Evolutionary conservation across 2,329 filamentous ascomycete species (phyloP).

Genomic region (Xylaria sp.): DNA sequence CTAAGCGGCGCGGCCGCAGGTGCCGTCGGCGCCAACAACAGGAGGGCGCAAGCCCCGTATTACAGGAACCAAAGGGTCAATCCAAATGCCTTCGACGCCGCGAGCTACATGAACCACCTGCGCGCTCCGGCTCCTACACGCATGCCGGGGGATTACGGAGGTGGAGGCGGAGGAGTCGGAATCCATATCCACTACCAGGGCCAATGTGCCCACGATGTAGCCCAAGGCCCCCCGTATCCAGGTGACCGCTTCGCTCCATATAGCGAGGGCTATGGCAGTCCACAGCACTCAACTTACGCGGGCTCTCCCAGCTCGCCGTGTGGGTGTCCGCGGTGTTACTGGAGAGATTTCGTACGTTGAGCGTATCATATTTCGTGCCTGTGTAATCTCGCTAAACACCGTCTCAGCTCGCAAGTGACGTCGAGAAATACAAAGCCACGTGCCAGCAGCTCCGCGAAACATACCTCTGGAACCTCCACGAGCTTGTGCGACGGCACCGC

Average conservation of each 20-base stretch:
- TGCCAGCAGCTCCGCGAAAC: conserved; percentile 39
- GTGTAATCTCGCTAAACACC: conserved; percentile 16
- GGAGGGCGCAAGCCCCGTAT: neutral
- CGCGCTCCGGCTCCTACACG: conserved; percentile 23
- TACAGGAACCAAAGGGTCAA: neutral
- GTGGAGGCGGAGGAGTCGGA: conserved; percentile 19
- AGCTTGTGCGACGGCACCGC: conserved; percentile 39
- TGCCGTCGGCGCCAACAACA: conserved; percentile 16
- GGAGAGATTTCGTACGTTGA: conserved; percentile 43
- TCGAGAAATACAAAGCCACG: conserved; percentile 40
- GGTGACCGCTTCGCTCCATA: neutral
- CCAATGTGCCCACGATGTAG: conserved; percentile 9
- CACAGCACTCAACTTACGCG: conserved; percentile 11
- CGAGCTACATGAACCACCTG: conserved; percentile 36
- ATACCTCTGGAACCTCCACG: conserved; percentile 44
- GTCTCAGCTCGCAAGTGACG: conserved; percentile 41
- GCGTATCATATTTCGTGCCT: neutral
- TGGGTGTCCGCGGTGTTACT: conserved; percentile 44
- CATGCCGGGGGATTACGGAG: neutral
- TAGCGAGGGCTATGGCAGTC: neutral
- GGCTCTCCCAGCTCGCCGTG: conserved; percentile 32
- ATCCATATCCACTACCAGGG: conserved; percentile 37
- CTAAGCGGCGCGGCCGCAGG: conserved; percentile 15
- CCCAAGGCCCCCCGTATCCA: neutral
- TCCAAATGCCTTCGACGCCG: conserved; percentile 3